phyloP scores from a whole-genome alignment of 306 rosid species.

The Purshia tridentata region DNA sequence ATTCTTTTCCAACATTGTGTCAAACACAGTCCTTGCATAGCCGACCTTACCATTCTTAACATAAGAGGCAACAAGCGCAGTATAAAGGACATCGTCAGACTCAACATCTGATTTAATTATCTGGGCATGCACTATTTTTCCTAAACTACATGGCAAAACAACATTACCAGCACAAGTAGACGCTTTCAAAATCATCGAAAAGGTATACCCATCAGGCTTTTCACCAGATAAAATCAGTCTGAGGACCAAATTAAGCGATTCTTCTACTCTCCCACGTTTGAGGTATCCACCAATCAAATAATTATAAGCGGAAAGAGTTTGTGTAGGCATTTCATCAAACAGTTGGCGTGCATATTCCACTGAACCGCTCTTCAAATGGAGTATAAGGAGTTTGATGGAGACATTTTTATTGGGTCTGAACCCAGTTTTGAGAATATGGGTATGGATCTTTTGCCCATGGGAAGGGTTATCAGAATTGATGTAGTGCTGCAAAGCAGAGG shows the following conservation, averaged over 20 bases:
- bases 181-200: conserved; percentile 75
- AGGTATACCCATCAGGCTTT: conserved; percentile 73
- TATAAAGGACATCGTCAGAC: conserved; percentile 73
- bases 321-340: conserved; percentile 63
- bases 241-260: conserved; percentile 50
- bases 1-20: conserved; percentile 58
- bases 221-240: conserved; percentile 53
- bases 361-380: conserved; percentile 57
- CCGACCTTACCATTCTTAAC: conserved; percentile 58
- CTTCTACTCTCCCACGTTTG: conserved; percentile 53
- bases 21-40: conserved; percentile 71
- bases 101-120: conserved; percentile 54
- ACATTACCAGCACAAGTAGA: conserved; percentile 45
- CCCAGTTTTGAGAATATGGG: conserved; percentile 78
- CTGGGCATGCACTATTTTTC: conserved; percentile 68
- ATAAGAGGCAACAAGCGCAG: conserved; percentile 72
- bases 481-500: conserved; percentile 57
- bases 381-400: conserved; percentile 71
- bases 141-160: conserved; percentile 39
- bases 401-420: conserved; percentile 61
- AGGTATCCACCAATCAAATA: conserved; percentile 70
- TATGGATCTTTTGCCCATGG: conserved; percentile 71
- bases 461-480: conserved; percentile 73
- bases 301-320: conserved; percentile 72
- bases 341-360: conserved; percentile 64